A percentile compares a stretch with the other conserved stretches of the same genome.
Conservation (phyloP, 2,329 filamentous ascomycete species). For the Scytalidium sp. region DNA sequence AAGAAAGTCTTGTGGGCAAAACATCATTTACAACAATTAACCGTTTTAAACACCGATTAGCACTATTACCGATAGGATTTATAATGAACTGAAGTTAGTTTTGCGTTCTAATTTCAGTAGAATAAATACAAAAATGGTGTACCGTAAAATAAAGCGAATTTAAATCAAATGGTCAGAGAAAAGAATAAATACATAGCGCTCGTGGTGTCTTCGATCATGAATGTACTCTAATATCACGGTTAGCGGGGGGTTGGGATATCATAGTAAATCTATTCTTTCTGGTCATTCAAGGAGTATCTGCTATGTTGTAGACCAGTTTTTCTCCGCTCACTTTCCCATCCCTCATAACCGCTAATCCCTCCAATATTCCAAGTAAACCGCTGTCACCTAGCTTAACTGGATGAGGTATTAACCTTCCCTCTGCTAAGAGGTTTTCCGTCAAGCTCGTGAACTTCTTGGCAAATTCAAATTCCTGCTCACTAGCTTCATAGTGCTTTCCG, state of each 20-base stretch:
- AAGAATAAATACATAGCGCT: neutral
- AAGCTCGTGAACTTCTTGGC: conserved; percentile 31
- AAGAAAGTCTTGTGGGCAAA: too few species aligned
- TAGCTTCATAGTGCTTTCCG: conserved; percentile 5
- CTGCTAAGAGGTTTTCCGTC: conserved; percentile 27
- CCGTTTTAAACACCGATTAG: too few species aligned
- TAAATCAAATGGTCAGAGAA: neutral
- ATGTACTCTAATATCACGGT: neutral
- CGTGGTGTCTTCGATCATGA: neutral
- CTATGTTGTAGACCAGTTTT: conserved; percentile 14
- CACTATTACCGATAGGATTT: too few species aligned
- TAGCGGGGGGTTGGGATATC: neutral
- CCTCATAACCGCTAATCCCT: conserved; percentile 7
- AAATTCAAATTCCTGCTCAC: conserved; percentile 27
- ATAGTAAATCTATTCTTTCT: neutral
- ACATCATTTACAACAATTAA: too few species aligned
- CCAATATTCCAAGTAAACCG: conserved; percentile 8
- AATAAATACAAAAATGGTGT: too few species aligned
- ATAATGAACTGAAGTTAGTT: too few species aligned
- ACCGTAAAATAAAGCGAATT: too few species aligned
- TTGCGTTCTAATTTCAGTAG: too few species aligned
- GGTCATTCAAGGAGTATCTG: neutral
- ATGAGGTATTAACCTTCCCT: conserved; percentile 31
- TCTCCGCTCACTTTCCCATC: conserved; percentile 7
- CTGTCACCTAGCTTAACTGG: conserved; percentile 12